These are phyloP conservation scores for Periconia digitata DNA, from an alignment of 2,329 filamentous ascomycete species.

Conservation along the genomic window DNA sequence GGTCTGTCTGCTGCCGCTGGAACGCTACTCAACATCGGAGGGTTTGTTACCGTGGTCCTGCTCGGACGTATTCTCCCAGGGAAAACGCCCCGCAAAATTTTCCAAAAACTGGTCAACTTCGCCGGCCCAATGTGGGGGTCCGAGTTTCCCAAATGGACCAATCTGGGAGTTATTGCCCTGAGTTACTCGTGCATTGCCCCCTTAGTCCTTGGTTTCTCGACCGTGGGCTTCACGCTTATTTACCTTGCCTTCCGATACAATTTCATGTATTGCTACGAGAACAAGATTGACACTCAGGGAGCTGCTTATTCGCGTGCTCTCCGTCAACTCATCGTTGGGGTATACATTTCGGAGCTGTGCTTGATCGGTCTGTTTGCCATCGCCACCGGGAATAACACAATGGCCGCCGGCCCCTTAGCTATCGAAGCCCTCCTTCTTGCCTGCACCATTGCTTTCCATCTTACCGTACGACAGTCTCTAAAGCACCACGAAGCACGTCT, in stretches of 20 bases:
- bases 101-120: conserved; percentile 47
- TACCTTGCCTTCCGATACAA: conserved; percentile 54
- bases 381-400: conserved; percentile 34
- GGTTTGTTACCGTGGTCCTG: conserved; percentile 80
- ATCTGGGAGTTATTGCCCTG: conserved; percentile 48
- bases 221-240: conserved; percentile 47
- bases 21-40: conserved; percentile 72
- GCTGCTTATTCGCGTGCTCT: conserved; percentile 50
- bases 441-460: conserved; percentile 45
- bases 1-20: conserved; percentile 52
- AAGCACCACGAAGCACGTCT: conserved; percentile 32
- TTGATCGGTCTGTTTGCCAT: conserved; percentile 52
- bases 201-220: conserved; percentile 50
- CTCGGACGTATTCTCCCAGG: conserved; percentile 64
- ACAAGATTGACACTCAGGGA: conserved; percentile 51
- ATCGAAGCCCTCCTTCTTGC: conserved; percentile 47
- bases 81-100: conserved; percentile 52
- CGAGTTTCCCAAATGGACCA: conserved; percentile 51
- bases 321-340: conserved; percentile 50
- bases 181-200: conserved; percentile 54
- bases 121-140: conserved; percentile 49
- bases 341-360: conserved; percentile 53
- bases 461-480: conserved; percentile 38
- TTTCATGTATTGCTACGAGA: conserved; percentile 52
- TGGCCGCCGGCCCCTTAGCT: conserved; percentile 44